Evolutionary conservation across 2,329 filamentous ascomycete species (phyloP), one percentile per base, ranked within the genome.

Genomic region (Lachnellula hyalina): DNA sequence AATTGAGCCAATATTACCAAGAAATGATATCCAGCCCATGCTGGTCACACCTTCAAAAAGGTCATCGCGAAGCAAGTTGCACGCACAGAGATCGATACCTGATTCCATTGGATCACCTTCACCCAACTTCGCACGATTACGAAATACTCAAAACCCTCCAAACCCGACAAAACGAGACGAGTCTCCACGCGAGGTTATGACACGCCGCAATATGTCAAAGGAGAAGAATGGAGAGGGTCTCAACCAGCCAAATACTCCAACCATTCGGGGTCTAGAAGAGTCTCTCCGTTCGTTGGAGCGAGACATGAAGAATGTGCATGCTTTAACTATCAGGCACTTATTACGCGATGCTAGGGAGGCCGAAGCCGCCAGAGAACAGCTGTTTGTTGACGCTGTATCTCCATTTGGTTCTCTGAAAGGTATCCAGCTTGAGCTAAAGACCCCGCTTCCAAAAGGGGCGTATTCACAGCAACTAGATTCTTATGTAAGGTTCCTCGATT

Each of bases 391-490:
- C 25, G 53, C 57, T 11, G 47, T 52, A 5, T 64, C 57, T 14
- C 63, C 64, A 21, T 67, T 64, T 47, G 49, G 49, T 19, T 62
- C 56, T 9, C 49, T 64, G 47, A 49, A 41, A 41, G 44, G 53
- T 12, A 47, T 58, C 17, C 49, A 56, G 28, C 12, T 52, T 12
- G 14, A 50, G n/a, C 38, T 38, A 23, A 45, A 51, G 35, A 55
- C 47, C 8, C 14, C 46, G 19, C 35, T 51, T 49, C 53, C 53
- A 12, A 17, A 35, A 11, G 58, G 53, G 6, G 38, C 12, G n/a
- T n/a, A 35, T 7, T 25, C 23, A 34, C 25, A 58, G 11, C 52
- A 19, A 25, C 25, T 59, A 9, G 46, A 60, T 7, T 45, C 48
- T 40, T 50, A 45, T 19, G 60, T 64, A 49, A 56, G 62, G 54